Conservation (phyloP, 345 rosid genomes). For the Bruguiera parviflora region DNA sequence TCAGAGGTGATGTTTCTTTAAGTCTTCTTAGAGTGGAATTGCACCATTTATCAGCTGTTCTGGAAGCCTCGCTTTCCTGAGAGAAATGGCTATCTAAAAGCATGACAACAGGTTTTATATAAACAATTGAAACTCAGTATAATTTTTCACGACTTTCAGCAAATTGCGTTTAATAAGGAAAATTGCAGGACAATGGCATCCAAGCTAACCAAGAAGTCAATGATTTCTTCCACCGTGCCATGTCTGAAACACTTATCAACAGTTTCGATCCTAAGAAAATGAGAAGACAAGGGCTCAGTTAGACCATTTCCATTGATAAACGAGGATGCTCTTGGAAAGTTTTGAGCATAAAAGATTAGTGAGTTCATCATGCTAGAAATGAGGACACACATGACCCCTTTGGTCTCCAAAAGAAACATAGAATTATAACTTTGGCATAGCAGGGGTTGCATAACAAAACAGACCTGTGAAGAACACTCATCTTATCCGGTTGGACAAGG, state of each 20-base stretch:
- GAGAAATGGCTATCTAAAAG: constrained; percentile 10
- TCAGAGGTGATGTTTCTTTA: constrained; percentile 73
- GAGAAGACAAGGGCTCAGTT: constrained; percentile 3
- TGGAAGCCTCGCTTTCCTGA: constrained; percentile 60
- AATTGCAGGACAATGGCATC: background rate
- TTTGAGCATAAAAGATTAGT: background rate
- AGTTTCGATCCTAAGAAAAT: constrained; percentile 49
- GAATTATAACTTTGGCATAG: constrained; percentile 2
- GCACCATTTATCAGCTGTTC: constrained; percentile 68
- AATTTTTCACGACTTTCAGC: background rate
- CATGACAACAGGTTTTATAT: constrained; percentile 4
- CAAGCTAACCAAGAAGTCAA: constrained; percentile 65
- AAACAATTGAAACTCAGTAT: background rate
- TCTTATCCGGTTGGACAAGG: constrained; percentile 54
- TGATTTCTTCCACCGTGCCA: constrained; percentile 84
- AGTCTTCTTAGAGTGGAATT: constrained; percentile 57
- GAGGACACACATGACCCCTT: background rate
- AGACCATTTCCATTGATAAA: background rate
- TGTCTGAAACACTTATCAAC: constrained; percentile 77
- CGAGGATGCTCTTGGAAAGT: background rate
- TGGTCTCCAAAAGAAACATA: background rate
- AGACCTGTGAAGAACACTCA: constrained; percentile 72
- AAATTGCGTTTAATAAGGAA: no score
- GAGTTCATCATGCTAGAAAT: background rate
- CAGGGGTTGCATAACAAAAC: constrained; percentile 12